A percentile compares a stretch with the other conserved stretches of the same genome.
Evolutionary conservation across 2,329 filamentous ascomycete genomes (phyloP).

Genomic region (Simplicillium aogashimaense): DNA sequence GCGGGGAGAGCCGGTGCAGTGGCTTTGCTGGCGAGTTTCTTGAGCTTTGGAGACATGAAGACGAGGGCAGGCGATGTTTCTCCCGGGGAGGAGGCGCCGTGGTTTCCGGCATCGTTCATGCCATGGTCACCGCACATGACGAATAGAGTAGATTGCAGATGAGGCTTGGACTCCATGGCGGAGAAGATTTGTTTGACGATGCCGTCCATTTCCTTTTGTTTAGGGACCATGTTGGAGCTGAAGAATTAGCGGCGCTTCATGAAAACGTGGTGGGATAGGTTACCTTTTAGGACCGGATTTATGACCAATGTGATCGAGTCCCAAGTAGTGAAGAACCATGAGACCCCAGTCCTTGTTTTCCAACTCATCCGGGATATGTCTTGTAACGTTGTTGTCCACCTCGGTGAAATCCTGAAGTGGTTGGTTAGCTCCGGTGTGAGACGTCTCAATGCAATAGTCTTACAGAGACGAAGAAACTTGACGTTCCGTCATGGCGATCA

Average conservation of each 20-base stretch:
- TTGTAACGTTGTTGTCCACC: slow-evolving; percentile 94
- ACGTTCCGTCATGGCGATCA: slow-evolving; percentile 79
- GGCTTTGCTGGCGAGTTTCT: slow-evolving; percentile 34
- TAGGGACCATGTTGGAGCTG: slow-evolving; percentile 83
- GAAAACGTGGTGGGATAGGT: not conserved
- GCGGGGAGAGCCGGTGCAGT: slow-evolving; percentile 46
- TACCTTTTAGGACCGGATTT: slow-evolving; percentile 83
- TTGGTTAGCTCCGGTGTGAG: not conserved
- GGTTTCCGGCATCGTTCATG: slow-evolving; percentile 99
- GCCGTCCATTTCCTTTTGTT: slow-evolving; percentile 87
- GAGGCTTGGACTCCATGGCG: slow-evolving; percentile 58
- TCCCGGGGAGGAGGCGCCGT: slow-evolving; percentile 85
- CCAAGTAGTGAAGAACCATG: slow-evolving; percentile 91
- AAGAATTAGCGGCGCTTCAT: no score
- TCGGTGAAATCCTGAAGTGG: slow-evolving; percentile 80
- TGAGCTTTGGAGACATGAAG: slow-evolving; percentile 80
- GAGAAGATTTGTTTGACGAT: slow-evolving; percentile 69
- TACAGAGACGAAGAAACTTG: slow-evolving; percentile 96
- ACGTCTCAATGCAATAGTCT: slow-evolving; percentile 24
- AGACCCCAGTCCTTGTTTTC: slow-evolving; percentile 75
- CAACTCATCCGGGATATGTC: slow-evolving; percentile 74
- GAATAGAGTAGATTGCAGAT: slow-evolving; percentile 70
- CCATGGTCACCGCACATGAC: slow-evolving; percentile 90
- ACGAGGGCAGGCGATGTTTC: slow-evolving; percentile 90
- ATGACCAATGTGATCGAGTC: slow-evolving; percentile 94